Base-by-base conservation (phyloP, 2,329 filamentous ascomycete genomes). In the Penicillium sp. region DNA sequence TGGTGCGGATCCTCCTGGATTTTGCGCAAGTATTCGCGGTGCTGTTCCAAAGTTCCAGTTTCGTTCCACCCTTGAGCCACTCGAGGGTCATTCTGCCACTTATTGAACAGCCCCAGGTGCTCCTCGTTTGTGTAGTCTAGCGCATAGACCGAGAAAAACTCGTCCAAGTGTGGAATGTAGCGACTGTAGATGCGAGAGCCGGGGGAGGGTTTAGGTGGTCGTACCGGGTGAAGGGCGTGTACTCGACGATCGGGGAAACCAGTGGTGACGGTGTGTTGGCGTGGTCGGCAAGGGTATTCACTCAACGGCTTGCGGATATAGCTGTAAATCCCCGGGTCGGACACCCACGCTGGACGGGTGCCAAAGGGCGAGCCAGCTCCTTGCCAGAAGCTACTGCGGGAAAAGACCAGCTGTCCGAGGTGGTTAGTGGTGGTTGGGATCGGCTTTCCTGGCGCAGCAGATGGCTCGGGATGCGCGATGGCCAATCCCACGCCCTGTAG, bases 21-120 rank as follows among this genome's bases (percentile, higher is more conserved):
- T 61, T 82, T 81, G 22, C 81, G 79, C 50, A 91, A 79, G 71
- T 92, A 92, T 66, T 85, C 81, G 60, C 84, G 81, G 72, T 92
- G 89, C 70, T 91, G 81, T 22, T 89, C 88, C 46, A 89, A 72
- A 2, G 87, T 88, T 29, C 89, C 89, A 1, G 86, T 89, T 75
- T 89, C 85, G 68, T 90, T 89, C 89, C 89, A 92, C 4, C 88
- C 88, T 66, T 87, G 83, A 5, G 87, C 88, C 31, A 92, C 89
- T 49, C 89, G 86, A 53, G 89, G 89, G 69, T 92, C 89, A 68
- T 92, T 92, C 74, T 92, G 89, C 89, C 89, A 92, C 55, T 80
- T 79, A 73, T 92, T 85, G 78, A 92, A 92, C 4, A 90, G 78
- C 11, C 77, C 74, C 47, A 92, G 74, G 73, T 92, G 88, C 64